Evolutionary conservation across 2,329 filamentous ascomycete genomes (phyloP).

Genomic region (Raffaelea arxii): DNA sequence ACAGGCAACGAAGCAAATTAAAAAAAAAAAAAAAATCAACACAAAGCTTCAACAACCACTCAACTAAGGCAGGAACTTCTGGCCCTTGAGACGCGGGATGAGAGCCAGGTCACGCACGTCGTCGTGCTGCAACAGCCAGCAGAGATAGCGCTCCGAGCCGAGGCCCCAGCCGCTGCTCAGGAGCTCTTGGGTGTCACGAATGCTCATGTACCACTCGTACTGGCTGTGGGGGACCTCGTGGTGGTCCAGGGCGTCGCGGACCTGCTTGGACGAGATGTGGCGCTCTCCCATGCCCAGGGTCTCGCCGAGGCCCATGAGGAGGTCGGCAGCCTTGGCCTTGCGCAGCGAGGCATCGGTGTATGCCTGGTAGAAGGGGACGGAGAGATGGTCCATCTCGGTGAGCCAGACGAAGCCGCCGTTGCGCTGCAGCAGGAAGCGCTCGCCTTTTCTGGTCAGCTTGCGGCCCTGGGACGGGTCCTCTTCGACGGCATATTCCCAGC

Average conservation of each 20-base stretch:
- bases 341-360: not conserved
- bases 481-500: not conserved
- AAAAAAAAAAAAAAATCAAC: too few species aligned
- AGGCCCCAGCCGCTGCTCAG: not conserved
- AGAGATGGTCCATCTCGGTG: not conserved
- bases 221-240: not conserved
- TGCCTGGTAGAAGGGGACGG: not conserved
- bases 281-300: not conserved
- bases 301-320: not conserved
- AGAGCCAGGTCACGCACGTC: not conserved
- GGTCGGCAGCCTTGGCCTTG: not conserved
- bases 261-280: not conserved
- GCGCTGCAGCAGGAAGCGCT: not conserved
- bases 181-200: not conserved
- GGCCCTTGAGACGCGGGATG: not conserved
- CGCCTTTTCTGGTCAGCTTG: not conserved
- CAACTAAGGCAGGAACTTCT: constrained; percentile 3
- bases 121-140: not conserved
- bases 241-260: not conserved
- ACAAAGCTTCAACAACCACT: too few species aligned
- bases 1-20: too few species aligned
- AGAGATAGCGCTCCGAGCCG: not conserved
- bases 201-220: not conserved
- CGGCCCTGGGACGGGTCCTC: not conserved
- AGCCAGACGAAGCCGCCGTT: not conserved